A percentile compares a stretch with the other conserved stretches of the same genome.
phyloP scores from a whole-genome alignment of 176 grass and related monocot genomes.

The Echinochloa phyllopogon region DNA sequence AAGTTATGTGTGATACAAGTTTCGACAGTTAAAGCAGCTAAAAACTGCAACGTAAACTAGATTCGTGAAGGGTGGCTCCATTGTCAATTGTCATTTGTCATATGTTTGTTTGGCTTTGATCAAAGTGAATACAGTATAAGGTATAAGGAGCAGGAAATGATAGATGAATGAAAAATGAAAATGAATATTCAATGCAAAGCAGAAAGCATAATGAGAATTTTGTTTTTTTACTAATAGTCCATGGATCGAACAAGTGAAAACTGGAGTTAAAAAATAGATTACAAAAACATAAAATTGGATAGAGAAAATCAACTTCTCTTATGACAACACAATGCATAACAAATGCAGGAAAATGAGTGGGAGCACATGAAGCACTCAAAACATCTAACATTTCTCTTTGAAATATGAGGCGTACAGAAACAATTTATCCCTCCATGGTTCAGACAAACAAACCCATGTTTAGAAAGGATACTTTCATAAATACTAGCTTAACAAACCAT shows the following conservation, averaged over 20 bases:
- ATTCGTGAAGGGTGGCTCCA: neutral
- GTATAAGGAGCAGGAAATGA: neutral
- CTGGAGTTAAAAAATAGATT: neutral
- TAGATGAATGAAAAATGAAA: slow-evolving; percentile 20
- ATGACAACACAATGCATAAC: neutral
- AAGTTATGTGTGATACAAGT: neutral
- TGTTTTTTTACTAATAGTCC: neutral
- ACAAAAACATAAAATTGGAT: neutral
- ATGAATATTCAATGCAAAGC: neutral
- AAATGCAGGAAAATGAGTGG: neutral
- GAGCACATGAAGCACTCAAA: neutral
- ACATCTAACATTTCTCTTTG: neutral
- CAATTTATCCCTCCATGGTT: neutral
- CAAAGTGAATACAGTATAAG: neutral
- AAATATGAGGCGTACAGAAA: neutral
- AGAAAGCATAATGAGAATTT: neutral
- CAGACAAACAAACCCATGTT: neutral
- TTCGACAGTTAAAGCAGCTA: neutral
- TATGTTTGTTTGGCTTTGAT: neutral
- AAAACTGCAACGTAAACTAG: neutral
- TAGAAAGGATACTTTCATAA: slow-evolving; percentile 13
- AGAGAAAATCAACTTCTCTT: neutral
- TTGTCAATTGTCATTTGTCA: neutral
- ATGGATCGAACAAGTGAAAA: neutral
- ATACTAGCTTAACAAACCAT: slow-evolving; percentile 9